A percentile compares a stretch with the other conserved stretches of the same genome.
phyloP scores from a whole-genome alignment of 2,329 filamentous ascomycete genomes.

The Sclerotinia subarctica region DNA sequence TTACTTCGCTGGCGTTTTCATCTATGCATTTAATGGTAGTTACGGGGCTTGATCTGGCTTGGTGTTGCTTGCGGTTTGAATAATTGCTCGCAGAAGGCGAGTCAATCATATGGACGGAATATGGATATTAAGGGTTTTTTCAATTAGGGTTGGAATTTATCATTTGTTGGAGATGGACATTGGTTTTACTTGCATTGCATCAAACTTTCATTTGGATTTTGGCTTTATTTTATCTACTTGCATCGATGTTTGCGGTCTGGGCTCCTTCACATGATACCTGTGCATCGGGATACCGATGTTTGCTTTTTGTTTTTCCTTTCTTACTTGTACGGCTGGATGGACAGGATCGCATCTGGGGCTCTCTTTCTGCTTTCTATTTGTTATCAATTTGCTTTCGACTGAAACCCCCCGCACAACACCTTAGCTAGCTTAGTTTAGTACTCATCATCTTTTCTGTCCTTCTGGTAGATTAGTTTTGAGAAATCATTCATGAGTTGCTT shows the following conservation, averaged over 20 bases:
- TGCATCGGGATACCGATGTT: conserved; percentile 20
- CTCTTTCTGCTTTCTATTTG: conserved; percentile 11
- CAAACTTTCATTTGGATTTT: conserved; percentile 1
- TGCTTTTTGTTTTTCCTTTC: conserved; percentile 18
- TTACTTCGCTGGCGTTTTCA: conserved; percentile 34
- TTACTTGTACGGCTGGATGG: conserved; percentile 6
- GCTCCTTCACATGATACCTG: conserved; percentile 18
- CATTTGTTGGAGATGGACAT: conserved; percentile 16
- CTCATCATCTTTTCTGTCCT: background rate
- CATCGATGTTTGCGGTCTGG: conserved; percentile 16
- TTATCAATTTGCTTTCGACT: background rate
- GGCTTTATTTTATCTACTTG: conserved; percentile 1
- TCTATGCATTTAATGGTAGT: conserved; percentile 38
- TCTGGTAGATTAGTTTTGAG: conserved; percentile 4
- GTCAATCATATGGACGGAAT: conserved; percentile 19
- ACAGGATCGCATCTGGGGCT: background rate
- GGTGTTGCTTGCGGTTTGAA: conserved; percentile 29
- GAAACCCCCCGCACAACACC: conserved; percentile 1
- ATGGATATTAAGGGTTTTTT: conserved; percentile 14
- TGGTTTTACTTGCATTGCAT: conserved; percentile 15
- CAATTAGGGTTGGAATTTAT: conserved; percentile 13
- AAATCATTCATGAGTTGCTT: conserved; percentile 15
- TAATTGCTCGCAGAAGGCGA: conserved; percentile 33
- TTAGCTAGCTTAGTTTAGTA: conserved; percentile 15
- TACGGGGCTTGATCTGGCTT: conserved; percentile 27